Base-by-base conservation (phyloP, 305 asterid genomes). In the Fraxinus platypoda region DNA sequence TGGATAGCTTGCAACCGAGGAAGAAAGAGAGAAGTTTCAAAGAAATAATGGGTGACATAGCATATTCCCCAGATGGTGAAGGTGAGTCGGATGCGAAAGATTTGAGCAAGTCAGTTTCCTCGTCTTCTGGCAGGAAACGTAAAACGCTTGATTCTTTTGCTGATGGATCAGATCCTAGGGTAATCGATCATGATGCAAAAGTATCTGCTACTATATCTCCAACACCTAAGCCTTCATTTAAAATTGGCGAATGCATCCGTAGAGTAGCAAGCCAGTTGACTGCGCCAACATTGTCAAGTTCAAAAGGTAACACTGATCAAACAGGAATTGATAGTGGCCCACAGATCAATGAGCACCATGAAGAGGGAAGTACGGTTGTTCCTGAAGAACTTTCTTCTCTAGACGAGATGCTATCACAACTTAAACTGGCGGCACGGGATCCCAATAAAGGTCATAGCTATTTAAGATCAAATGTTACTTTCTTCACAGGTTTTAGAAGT, bases 241-340 rank as follows among this genome's bases (percentile, higher is more conserved):
- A 91, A 85, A 91, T 96, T 21, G 99, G 99, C 8, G 99, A 94
- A 79, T 93, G 99, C 84, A 96, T 96, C 28, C 94, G 93, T 43
- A 90, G 98, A 88, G 97, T 91, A 64, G 99, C 99, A 75, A 91
- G 91, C 91, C 97, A 94, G 84, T 83, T 96, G 83, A 91, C 98
- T 25, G 94, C 93, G 17, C 76, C 94, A 72, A 72, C 91, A 11
- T 81, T 94, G n/a, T 80, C 95, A n/a, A 76, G 68, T 74, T 81
- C 66, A 54, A 54, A 54, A 54, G 66, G 66, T 19, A 54, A 54
- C 64, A 54, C 6, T 0, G 66, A 54, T 54, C 66, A 54, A 6
- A 54, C 84, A 17, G 89, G 59, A 28, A 73, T 78, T 49, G 92
- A 90, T 75, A 81, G 83, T 80, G 89, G 91, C 80, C 86, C 54